phyloP scores from a whole-genome alignment of 2,329 filamentous ascomycete genomes.

The Cladorrhinum sp. region DNA sequence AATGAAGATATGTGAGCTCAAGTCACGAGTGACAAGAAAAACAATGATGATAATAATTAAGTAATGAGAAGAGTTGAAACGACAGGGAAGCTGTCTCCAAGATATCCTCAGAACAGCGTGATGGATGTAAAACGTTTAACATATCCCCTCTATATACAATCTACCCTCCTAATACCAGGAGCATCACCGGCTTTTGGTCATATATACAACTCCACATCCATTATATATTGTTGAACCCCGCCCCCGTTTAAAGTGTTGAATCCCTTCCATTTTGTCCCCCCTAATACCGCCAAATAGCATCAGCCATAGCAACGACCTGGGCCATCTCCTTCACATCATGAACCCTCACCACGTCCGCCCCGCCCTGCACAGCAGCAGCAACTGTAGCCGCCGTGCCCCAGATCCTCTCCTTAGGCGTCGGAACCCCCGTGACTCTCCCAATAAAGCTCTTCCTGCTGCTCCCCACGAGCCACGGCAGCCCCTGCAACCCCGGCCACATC shows the following conservation, averaged over 20 bases:
- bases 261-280: neutral
- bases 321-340: constrained; percentile 88
- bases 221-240: neutral
- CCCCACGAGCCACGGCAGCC: constrained; percentile 84
- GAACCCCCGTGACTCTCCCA: constrained; percentile 73
- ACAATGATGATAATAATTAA: no score
- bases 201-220: neutral
- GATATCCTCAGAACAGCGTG: no score
- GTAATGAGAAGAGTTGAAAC: no score
- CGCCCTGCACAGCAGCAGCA: constrained; percentile 77
- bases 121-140: no score
- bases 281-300: constrained; percentile 76
- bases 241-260: neutral
- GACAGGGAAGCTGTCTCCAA: no score
- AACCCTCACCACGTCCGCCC: constrained; percentile 87
- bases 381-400: constrained; percentile 91
- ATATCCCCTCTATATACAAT: neutral
- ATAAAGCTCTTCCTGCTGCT: constrained; percentile 88
- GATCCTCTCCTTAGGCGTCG: constrained; percentile 64
- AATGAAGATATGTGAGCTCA: no score
- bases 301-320: constrained; percentile 79
- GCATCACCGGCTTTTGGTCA: neutral
- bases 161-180: neutral
- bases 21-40: no score
- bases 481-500: constrained; percentile 60